phyloP scores from a whole-genome alignment of 805 yeast species.

The Wickerhamiella australiensis region DNA sequence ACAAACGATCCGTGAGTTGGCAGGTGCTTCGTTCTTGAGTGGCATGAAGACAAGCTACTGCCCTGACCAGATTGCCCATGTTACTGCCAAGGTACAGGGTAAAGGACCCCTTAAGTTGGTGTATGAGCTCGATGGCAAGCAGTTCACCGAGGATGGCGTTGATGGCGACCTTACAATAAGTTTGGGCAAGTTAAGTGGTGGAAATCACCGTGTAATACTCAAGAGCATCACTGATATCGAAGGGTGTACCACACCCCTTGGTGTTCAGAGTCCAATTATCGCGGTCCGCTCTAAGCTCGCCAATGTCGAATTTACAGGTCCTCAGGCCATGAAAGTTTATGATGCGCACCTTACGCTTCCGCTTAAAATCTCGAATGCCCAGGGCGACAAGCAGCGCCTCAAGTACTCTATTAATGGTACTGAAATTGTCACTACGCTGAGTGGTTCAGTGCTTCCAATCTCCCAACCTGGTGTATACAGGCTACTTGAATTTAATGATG shows the following conservation, averaged over 20 bases:
- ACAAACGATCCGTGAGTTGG: conserved; percentile 30
- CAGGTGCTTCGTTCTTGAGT: conserved; percentile 30
- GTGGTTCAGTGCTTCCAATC: conserved; percentile 25
- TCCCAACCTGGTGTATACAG: conserved; percentile 38
- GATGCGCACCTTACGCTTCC: conserved; percentile 54
- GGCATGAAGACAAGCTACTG: conserved; percentile 31
- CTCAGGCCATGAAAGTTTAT: conserved; percentile 33
- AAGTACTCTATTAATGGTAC: conserved; percentile 19
- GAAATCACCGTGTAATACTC: conserved; percentile 54
- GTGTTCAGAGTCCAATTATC: conserved; percentile 51
- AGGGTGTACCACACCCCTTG: conserved; percentile 62
- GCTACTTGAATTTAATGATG: conserved; percentile 37
- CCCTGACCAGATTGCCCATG: conserved; percentile 34
- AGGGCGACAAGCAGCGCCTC: conserved; percentile 37
- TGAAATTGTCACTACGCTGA: background rate
- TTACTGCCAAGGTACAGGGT: conserved; percentile 60
- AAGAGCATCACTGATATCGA: conserved; percentile 61
- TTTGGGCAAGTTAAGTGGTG: conserved; percentile 37
- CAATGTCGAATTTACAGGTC: conserved; percentile 35
- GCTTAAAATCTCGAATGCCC: conserved; percentile 35
- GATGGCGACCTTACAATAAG: conserved; percentile 40
- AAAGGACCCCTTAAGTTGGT: conserved; percentile 62
- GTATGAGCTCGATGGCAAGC: conserved; percentile 41
- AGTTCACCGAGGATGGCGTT: conserved; percentile 22
- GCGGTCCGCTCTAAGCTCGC: conserved; percentile 64